phyloP scores from a whole-genome alignment of 23 red algal genomes.

The Chondrus crispus region DNA sequence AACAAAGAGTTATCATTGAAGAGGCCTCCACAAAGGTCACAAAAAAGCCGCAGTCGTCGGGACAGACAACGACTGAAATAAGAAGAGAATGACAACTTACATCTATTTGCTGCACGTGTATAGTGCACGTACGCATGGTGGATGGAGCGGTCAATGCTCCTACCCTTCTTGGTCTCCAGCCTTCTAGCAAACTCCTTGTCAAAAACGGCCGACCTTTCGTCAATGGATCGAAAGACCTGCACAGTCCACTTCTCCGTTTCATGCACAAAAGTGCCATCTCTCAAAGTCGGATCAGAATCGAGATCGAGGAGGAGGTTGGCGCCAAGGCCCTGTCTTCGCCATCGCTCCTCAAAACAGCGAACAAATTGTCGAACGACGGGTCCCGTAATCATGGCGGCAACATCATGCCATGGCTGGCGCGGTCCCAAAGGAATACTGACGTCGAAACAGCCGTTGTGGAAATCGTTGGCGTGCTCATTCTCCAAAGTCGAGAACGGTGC shows the following conservation, averaged over 20 bases:
- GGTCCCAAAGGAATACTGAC: constrained; percentile 30
- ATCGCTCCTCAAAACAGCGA: constrained; percentile 61
- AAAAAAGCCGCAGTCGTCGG: too few species aligned
- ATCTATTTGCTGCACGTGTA: constrained; percentile 54
- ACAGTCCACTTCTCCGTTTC: constrained; percentile 59
- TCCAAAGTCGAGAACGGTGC: constrained; percentile 25
- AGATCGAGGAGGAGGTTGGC: constrained; percentile 10
- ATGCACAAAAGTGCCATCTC: constrained; percentile 32
- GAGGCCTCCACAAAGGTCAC: too few species aligned
- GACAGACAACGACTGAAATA: neutral
- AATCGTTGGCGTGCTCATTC: constrained; percentile 39
- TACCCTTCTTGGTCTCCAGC: constrained; percentile 64
- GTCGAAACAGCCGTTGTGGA: constrained; percentile 69
- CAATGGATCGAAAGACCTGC: constrained; percentile 67
- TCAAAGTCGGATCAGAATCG: constrained; percentile 12
- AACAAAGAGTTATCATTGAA: too few species aligned
- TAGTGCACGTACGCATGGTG: constrained; percentile 74
- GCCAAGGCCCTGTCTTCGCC: constrained; percentile 50
- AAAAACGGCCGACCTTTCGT: constrained; percentile 59
- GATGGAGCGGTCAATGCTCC: constrained; percentile 54
- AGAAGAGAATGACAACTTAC: neutral
- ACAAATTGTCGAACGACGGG: constrained; percentile 48
- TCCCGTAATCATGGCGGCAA: constrained; percentile 33
- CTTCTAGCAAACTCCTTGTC: constrained; percentile 4
- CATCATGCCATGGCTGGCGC: constrained; percentile 76